These are phyloP conservation scores for Botrytis byssoidea DNA, from an alignment of 2,329 filamentous ascomycete genomes.

Conservation along the genomic window DNA sequence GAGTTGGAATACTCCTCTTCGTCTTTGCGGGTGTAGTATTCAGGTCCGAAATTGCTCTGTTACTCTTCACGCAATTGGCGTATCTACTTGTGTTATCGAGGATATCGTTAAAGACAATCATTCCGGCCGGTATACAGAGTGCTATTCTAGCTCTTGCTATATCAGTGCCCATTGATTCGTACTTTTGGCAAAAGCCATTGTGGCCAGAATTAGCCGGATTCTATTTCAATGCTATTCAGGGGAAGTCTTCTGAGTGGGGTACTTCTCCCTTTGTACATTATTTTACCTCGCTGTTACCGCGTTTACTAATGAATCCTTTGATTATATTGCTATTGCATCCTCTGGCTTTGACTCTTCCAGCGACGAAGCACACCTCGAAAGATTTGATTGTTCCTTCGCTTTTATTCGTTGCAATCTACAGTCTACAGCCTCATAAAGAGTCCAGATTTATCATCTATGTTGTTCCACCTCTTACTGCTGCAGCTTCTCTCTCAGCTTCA, in stretches of 20 bases:
- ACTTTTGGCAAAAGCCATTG: constrained; percentile 84
- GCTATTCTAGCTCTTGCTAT: constrained; percentile 63
- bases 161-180: constrained; percentile 79
- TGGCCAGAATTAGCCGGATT: constrained; percentile 93
- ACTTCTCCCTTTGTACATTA: constrained; percentile 85
- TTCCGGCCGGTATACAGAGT: constrained; percentile 65
- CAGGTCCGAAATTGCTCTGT: constrained; percentile 81
- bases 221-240: constrained; percentile 84
- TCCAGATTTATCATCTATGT: constrained; percentile 91
- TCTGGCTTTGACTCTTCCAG: constrained; percentile 49
- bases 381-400: constrained; percentile 64
- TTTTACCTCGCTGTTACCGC: constrained; percentile 75
- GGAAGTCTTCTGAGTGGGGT: constrained; percentile 84
- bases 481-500: constrained; percentile 70
- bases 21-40: constrained; percentile 82
- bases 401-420: constrained; percentile 76
- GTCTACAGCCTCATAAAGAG: constrained; percentile 90
- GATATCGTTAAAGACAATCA: constrained; percentile 55
- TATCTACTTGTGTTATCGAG: constrained; percentile 59
- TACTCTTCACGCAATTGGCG: constrained; percentile 67
- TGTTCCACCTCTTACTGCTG: constrained; percentile 75
- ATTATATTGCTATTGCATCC: constrained; percentile 54
- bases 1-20: constrained; percentile 64
- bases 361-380: constrained; percentile 45
- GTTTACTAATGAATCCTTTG: constrained; percentile 79